phyloP scores from a whole-genome alignment of 2,329 filamentous ascomycete species.

The Dryadomyces quercivorus region DNA sequence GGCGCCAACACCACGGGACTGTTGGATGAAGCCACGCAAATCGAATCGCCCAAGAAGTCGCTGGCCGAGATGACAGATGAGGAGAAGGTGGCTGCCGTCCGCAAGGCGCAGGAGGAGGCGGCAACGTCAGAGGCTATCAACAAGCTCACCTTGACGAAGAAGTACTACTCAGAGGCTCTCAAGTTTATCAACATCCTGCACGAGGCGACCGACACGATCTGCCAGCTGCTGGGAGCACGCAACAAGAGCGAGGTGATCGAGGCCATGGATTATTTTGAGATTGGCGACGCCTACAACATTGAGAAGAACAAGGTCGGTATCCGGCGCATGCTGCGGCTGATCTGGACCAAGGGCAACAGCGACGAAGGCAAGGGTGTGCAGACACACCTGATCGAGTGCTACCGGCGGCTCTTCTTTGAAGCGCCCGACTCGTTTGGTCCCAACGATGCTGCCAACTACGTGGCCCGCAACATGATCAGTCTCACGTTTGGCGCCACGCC shows the following conservation, averaged over 20 bases:
- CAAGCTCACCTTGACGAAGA: conserved; percentile 73
- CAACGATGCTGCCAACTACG: conserved; percentile 89
- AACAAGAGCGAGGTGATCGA: conserved; percentile 99
- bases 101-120: conserved; percentile 75
- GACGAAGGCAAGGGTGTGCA: conserved; percentile 98
- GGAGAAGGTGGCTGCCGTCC: conserved; percentile 58
- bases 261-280: conserved; percentile 96
- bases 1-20: conserved; percentile 56
- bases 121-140: conserved; percentile 80
- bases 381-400: conserved; percentile 91
- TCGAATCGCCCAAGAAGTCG: conserved; percentile 54
- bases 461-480: conserved; percentile 98
- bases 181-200: conserved; percentile 90
- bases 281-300: conserved; percentile 91
- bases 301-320: conserved; percentile 89
- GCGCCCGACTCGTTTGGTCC: conserved; percentile 77
- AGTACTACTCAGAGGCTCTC: conserved; percentile 88
- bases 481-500: conserved; percentile 91
- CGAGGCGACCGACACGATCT: conserved; percentile 65
- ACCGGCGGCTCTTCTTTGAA: conserved; percentile 91
- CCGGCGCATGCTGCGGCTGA: conserved; percentile 85
- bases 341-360: conserved; percentile 99
- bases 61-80: conserved; percentile 61
- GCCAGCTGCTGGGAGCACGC: conserved; percentile 79
- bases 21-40: conserved; percentile 77